Conservation (phyloP, 371 early-diverging fungal species). For the Coemansia sp. region DNA sequence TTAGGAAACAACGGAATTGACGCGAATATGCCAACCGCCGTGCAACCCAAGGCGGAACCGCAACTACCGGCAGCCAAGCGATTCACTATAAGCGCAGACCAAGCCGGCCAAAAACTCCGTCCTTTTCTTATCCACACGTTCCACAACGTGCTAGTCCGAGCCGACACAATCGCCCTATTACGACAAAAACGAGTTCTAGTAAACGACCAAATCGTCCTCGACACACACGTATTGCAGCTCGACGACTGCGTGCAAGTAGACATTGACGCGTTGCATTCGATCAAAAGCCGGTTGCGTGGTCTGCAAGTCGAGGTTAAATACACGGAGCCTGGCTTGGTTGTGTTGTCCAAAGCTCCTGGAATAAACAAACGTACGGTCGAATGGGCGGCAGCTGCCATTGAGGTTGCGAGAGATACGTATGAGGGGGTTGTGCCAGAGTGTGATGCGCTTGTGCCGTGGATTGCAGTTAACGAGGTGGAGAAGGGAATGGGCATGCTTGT, state of each 20-base stretch:
- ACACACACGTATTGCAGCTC: slow-evolving; percentile 17
- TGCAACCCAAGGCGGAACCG: not conserved
- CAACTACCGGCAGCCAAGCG: not conserved
- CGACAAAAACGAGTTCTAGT: slow-evolving; percentile 40
- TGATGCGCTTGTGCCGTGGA: slow-evolving; percentile 22
- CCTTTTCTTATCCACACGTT: slow-evolving; percentile 29
- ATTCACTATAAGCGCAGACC: not conserved
- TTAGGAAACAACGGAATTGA: not conserved
- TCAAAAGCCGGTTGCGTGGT: slow-evolving; percentile 24
- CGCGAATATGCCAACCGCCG: not conserved
- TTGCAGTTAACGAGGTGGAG: slow-evolving; percentile 45
- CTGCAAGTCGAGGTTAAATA: slow-evolving; percentile 30
- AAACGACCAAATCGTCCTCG: slow-evolving; percentile 24
- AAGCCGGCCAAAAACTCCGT: slow-evolving; percentile 31
- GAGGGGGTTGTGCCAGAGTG: not conserved
- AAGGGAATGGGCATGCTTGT: slow-evolving; percentile 44
- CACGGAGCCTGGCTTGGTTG: slow-evolving; percentile 26
- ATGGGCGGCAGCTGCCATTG: slow-evolving; percentile 36
- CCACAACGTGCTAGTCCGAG: slow-evolving; percentile 28
- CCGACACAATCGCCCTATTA: slow-evolving; percentile 22
- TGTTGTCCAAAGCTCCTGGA: slow-evolving; percentile 38
- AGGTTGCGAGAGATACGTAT: not conserved
- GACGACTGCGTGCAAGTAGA: slow-evolving; percentile 29
- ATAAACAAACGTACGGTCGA: slow-evolving; percentile 21
- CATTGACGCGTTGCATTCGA: slow-evolving; percentile 12